phyloP scores from a whole-genome alignment of 352 stramenopile genomes.

The Globisporangium paroecandrum region DNA sequence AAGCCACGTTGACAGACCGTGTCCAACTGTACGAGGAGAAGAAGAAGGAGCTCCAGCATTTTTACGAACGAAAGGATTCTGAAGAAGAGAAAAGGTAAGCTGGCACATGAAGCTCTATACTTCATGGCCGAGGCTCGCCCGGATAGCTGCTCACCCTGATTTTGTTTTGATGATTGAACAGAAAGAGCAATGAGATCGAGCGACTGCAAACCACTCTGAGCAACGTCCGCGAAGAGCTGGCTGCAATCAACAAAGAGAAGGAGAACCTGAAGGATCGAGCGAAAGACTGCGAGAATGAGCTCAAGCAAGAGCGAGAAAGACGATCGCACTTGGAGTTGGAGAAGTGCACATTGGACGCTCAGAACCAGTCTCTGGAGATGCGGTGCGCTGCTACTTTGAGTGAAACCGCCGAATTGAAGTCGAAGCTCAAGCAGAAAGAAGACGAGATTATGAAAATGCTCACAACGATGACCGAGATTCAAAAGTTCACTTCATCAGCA shows the following conservation, averaged over 20 bases:
- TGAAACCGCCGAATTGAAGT: slow-evolving; percentile 50
- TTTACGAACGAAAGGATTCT: slow-evolving; percentile 52
- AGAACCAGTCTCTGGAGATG: slow-evolving; percentile 51
- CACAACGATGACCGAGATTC: slow-evolving; percentile 69
- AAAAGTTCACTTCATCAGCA: slow-evolving; percentile 63
- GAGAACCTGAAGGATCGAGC: slow-evolving; percentile 45
- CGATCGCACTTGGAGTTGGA: slow-evolving; percentile 54
- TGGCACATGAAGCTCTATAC: background rate
- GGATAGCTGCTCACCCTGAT: background rate
- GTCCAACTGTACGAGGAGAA: slow-evolving; percentile 59
- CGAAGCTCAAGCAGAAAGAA: slow-evolving; percentile 64
- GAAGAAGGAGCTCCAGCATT: slow-evolving; percentile 60
- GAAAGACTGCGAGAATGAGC: slow-evolving; percentile 36
- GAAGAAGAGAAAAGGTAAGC: slow-evolving; percentile 48
- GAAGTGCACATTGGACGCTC: slow-evolving; percentile 57
- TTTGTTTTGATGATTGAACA: slow-evolving; percentile 12
- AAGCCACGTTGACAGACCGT: slow-evolving; percentile 44
- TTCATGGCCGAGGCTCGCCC: background rate
- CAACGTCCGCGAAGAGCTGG: slow-evolving; percentile 48
- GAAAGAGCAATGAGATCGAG: slow-evolving; percentile 52
- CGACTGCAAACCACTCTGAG: slow-evolving; percentile 46
- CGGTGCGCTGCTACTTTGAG: slow-evolving; percentile 28
- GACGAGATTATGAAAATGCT: slow-evolving; percentile 64
- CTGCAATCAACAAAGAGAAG: slow-evolving; percentile 42
- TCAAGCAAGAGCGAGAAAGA: slow-evolving; percentile 52